Evolutionary conservation across 2,329 filamentous ascomycete genomes (phyloP).

Genomic region (Colletotrichum musae): DNA sequence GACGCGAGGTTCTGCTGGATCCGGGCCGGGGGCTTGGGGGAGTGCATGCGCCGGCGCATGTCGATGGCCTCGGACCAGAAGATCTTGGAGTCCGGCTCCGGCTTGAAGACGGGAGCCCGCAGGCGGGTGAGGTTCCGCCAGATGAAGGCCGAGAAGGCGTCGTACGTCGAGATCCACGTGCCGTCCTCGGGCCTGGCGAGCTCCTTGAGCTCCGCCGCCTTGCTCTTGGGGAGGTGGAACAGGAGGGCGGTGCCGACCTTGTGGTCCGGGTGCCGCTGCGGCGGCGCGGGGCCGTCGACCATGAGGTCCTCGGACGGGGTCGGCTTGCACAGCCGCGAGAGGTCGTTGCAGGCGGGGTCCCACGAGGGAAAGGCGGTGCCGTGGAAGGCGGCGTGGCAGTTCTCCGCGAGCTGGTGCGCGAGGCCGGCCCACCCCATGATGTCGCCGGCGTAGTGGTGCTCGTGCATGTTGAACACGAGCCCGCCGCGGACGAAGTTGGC

Average conservation of each 20-base stretch:
- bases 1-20: conserved; percentile 55
- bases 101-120: conserved; percentile 51
- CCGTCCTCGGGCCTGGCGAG: conserved; percentile 51
- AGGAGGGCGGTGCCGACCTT: conserved; percentile 48
- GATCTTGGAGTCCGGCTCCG: conserved; percentile 46
- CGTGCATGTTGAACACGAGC: conserved; percentile 57
- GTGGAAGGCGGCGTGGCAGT: conserved; percentile 53
- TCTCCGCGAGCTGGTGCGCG: conserved; percentile 58
- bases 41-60: conserved; percentile 53
- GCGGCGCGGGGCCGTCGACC: conserved; percentile 49
- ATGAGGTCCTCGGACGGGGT: conserved; percentile 46
- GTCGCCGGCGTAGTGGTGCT: conserved; percentile 60
- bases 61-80: conserved; percentile 56
- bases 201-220: conserved; percentile 56
- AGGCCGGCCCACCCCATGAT: conserved; percentile 58
- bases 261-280: conserved; percentile 49
- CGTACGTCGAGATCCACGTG: conserved; percentile 62
- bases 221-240: conserved; percentile 61
- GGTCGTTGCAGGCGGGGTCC: conserved; percentile 53
- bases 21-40: conserved; percentile 45
- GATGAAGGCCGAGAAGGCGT: conserved; percentile 59
- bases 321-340: conserved; percentile 51
- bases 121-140: conserved; percentile 56
- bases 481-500: conserved; percentile 59
- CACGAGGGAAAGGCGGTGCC: conserved; percentile 50